These are phyloP conservation scores for Lecanoromycetidae sp. DNA, from an alignment of 2,329 filamentous ascomycete genomes.

Conservation along the genomic window DNA sequence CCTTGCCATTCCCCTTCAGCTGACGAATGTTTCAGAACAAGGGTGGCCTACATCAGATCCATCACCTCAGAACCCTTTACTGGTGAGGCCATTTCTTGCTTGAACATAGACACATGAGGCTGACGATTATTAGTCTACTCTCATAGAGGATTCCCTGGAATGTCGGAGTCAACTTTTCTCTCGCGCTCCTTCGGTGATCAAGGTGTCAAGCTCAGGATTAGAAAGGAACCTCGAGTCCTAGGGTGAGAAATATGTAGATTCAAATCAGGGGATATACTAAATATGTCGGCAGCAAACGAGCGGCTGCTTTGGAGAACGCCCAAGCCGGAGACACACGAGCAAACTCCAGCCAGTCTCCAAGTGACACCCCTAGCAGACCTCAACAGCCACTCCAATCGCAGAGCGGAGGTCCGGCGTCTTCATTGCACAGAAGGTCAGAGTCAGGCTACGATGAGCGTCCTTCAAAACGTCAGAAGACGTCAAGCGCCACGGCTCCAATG, in stretches of 20 bases:
- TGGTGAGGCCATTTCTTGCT: slow-evolving; percentile 34
- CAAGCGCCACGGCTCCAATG: slow-evolving; percentile 4
- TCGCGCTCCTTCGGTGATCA: slow-evolving; percentile 78
- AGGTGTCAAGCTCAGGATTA: slow-evolving; percentile 67
- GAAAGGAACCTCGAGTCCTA: slow-evolving; percentile 59
- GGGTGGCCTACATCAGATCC: slow-evolving; percentile 41
- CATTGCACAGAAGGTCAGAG: too few species aligned
- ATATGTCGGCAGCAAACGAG: slow-evolving; percentile 13
- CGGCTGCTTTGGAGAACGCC: slow-evolving; percentile 13
- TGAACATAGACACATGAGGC: not conserved
- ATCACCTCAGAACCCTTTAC: slow-evolving; percentile 55
- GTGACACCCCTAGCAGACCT: not conserved
- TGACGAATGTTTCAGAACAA: slow-evolving; percentile 25
- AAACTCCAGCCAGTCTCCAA: too few species aligned
- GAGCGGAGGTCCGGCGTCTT: too few species aligned
- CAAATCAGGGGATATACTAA: slow-evolving; percentile 4
- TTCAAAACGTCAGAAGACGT: slow-evolving; percentile 15
- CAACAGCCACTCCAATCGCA: slow-evolving; percentile 3
- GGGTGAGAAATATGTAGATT: slow-evolving; percentile 18
- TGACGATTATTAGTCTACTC: slow-evolving; percentile 21
- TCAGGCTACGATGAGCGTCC: slow-evolving; percentile 6
- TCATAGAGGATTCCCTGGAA: slow-evolving; percentile 62
- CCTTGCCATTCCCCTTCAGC: slow-evolving; percentile 2
- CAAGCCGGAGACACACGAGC: not conserved
- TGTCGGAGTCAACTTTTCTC: slow-evolving; percentile 69